Evolutionary conservation across 495 filamentous ascomycete genomes (phyloP).

Genomic region (Bacidia gigantensis): DNA sequence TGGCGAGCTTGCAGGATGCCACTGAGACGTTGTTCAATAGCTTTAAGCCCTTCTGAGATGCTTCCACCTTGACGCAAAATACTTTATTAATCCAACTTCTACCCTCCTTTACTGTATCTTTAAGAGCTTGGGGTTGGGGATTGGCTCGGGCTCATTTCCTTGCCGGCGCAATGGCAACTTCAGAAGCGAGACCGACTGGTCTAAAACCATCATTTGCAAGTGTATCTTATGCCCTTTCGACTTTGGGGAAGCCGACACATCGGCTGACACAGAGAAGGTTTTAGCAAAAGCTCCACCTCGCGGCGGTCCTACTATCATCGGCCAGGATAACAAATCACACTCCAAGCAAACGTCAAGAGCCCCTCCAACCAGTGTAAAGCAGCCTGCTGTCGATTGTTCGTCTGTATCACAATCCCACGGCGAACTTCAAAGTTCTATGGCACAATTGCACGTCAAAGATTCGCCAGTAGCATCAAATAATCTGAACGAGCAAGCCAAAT

Average conservation of each 20-base stretch:
- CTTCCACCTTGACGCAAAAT: conserved; percentile 17
- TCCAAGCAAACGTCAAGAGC: conserved; percentile 1
- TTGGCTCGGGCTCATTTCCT: conserved; percentile 11
- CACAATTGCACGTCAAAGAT: conserved; percentile 13
- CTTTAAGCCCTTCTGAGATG: conserved; percentile 15
- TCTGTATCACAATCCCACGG: conserved; percentile 8
- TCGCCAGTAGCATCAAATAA: conserved; percentile 2
- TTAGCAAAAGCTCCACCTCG: conserved; percentile 15
- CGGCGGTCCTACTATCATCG: conserved; percentile 2
- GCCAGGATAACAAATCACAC: conserved; percentile 6
- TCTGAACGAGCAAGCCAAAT: conserved; percentile 12
- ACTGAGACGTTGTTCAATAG: conserved; percentile 14
- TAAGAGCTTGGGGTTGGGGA: conserved; percentile 1
- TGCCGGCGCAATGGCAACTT: conserved; percentile 17
- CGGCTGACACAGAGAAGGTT: conserved; percentile 12
- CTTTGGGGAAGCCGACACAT: background rate
- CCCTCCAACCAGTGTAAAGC: background rate
- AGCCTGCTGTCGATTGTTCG: conserved; percentile 5
- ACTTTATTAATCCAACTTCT: conserved; percentile 18
- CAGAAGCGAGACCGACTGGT: conserved; percentile 9
- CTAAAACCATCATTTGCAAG: conserved; percentile 32
- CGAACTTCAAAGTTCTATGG: conserved; percentile 15
- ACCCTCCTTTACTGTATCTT: conserved; percentile 19
- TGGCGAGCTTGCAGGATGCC: conserved; percentile 18
- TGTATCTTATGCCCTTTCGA: conserved; percentile 5